Evolutionary conservation across 1,284 basidiomycete species (phyloP).

Genomic region (Cerioporus squamosus): DNA sequence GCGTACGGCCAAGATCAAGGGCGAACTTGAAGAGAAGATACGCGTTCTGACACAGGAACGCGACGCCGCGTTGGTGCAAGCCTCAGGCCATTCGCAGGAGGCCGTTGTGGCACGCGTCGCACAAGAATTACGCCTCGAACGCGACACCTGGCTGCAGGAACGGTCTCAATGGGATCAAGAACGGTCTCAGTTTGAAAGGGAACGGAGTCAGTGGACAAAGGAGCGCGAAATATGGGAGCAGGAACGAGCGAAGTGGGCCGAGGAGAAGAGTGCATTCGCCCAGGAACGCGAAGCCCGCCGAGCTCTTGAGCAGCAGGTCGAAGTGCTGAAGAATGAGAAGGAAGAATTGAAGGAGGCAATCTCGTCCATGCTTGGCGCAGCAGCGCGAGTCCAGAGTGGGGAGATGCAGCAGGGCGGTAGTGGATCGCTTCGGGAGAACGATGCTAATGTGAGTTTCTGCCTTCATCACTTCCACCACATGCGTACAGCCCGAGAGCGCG

Average conservation of each 20-base stretch:
- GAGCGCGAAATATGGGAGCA: not conserved
- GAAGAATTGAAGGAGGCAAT: not conserved
- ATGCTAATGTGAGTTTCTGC: not conserved
- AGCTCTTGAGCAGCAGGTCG: not conserved
- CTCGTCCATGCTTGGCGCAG: not conserved
- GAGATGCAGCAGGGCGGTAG: not conserved
- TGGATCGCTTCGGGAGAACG: no score
- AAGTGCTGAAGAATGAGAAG: not conserved
- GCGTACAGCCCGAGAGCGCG: no score
- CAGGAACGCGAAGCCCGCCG: not conserved
- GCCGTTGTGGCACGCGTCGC: not conserved
- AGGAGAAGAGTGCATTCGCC: not conserved
- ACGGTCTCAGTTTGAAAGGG: no score
- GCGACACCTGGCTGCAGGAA: not conserved
- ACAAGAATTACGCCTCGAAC: conserved; percentile 4
- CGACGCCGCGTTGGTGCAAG: conserved; percentile 2
- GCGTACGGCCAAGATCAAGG: conserved; percentile 2
- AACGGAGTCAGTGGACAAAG: not conserved
- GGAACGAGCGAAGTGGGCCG: not conserved
- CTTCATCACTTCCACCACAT: not conserved
- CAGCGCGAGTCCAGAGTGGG: not conserved
- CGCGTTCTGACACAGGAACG: conserved; percentile 5
- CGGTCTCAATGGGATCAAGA: no score
- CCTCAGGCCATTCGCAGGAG: not conserved
- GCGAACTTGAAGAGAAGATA: conserved; percentile 10